Base-by-base conservation (phyloP, 2,329 filamentous ascomycete genomes). In the Botrytis galanthina region DNA sequence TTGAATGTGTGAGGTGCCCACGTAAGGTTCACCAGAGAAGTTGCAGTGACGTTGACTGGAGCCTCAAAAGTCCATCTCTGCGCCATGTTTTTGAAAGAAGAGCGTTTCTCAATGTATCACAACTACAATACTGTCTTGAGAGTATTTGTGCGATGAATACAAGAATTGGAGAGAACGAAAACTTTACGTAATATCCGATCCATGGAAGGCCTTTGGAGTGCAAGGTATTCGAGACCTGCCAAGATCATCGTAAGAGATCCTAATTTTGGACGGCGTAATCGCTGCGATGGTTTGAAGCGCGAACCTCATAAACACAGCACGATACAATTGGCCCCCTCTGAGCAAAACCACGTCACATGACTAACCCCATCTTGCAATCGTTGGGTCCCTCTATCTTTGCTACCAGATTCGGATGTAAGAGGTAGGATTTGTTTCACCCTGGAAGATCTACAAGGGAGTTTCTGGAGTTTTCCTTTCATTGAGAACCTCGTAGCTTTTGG, bases 61-160 rank as follows among this genome's bases (percentile, higher is more conserved):
- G 12, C 9, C 67, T 70, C 67, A 35, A 70, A 70, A 20, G n/a
- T 46, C 67, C 67, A 70, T 46, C 22, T 22, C 39, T 61, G 54
- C 6, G n/a, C 54, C 67, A 61, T 70, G 12, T 37, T 29, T 35
- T 22, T 26, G 26, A 67, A 46, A 10, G 26, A n/a, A 29, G 22
- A 26, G 14, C 3, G 32, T 20, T 16, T 48, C 22, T 48, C 29
- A 26, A 35, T 66, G 20, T 32, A 35, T 66, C 5, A 22, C 16
- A 12, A 4, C 3, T 62, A 3, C 22, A 8, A 26, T 14, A 35
- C 12, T 48, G 18, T 66, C 62, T 7, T 29, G 29, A 66, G 20
- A 48, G 6, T 1, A 16, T 10, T 48, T 1, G 9, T 26, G 4
- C 10, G 7, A 64, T 20, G 20, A 35, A 16, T 46, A 37, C 12